Evolutionary conservation across 163 green algal species (phyloP).

Genomic region (Chlorella variabilis): DNA sequence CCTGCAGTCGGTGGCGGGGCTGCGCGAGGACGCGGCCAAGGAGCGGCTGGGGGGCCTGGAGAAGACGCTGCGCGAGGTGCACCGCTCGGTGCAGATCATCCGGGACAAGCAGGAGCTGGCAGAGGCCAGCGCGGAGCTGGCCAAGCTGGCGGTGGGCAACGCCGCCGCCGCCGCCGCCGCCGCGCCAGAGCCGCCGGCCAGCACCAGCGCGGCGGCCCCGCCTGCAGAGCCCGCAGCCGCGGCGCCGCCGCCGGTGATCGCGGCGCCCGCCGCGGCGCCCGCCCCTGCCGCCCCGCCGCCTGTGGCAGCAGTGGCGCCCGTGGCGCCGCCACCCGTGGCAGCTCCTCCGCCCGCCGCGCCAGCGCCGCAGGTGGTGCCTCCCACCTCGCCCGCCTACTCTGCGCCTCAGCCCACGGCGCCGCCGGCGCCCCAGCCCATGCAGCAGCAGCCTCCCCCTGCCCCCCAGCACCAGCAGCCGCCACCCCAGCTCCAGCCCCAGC

Average conservation of each 20-base stretch:
- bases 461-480: background rate
- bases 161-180: background rate
- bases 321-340: background rate
- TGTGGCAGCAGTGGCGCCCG: background rate
- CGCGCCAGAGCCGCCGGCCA: background rate
- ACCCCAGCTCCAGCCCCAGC: background rate
- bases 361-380: background rate
- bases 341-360: background rate
- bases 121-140: constrained; percentile 58
- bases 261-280: background rate
- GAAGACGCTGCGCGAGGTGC: constrained; percentile 53
- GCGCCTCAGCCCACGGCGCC: constrained; percentile 3
- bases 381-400: constrained; percentile 8
- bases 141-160: constrained; percentile 42
- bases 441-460: background rate
- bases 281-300: background rate
- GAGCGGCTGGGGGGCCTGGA: constrained; percentile 53
- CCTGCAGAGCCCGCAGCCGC: background rate
- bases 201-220: background rate
- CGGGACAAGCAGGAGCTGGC: constrained; percentile 63
- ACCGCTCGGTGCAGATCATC: constrained; percentile 61
- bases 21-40: constrained; percentile 53
- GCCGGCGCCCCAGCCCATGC: constrained; percentile 13
- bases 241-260: background rate
- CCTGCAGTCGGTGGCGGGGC: constrained; percentile 40